Conservation (phyloP, 1,284 basidiomycete genomes). For the Puccinia coronata region DNA sequence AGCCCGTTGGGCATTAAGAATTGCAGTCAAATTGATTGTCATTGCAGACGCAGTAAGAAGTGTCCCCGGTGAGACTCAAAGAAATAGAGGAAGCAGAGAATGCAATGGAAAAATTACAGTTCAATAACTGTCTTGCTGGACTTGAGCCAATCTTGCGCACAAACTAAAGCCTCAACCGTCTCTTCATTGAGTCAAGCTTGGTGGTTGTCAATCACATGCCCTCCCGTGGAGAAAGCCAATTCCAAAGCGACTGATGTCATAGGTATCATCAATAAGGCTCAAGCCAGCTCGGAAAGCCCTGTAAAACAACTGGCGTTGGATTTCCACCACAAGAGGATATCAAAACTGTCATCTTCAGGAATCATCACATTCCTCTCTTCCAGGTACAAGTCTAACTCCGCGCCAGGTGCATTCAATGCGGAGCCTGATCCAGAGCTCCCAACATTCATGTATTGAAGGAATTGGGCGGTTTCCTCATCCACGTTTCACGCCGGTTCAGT, state of each 20-base stretch:
- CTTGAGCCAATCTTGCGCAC: slow-evolving; percentile 7
- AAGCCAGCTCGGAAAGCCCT: background rate
- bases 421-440: background rate
- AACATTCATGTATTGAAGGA: background rate
- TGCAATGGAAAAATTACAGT: no score
- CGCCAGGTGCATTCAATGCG: background rate
- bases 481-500: background rate
- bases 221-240: background rate
- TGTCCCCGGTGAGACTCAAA: no score
- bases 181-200: background rate
- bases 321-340: background rate
- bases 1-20: no score
- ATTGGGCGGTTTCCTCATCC: background rate
- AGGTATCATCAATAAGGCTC: background rate
- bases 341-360: background rate
- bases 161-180: background rate
- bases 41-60: no score
- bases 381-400: background rate
- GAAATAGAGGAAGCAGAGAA: no score
- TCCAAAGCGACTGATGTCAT: slow-evolving; percentile 10
- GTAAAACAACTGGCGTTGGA: background rate
- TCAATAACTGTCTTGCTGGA: background rate
- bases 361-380: background rate
- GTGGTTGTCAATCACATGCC: no score
- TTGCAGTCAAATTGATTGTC: no score